Base-by-base conservation (phyloP, 768 basidiomycete species). In the Cyclocybe cylindracea region DNA sequence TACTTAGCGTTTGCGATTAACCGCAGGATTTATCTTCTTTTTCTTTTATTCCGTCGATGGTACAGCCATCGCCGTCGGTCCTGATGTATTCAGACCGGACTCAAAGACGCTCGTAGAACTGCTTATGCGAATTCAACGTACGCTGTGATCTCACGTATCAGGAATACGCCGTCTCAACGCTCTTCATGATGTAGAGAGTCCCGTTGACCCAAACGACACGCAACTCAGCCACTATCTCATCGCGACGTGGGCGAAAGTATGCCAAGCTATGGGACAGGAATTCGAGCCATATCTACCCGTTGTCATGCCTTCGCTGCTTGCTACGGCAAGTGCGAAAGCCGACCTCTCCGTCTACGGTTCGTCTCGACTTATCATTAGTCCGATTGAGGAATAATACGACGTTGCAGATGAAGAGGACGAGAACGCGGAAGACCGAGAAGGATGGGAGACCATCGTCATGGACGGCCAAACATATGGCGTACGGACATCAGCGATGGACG, bases 241-340 rank as follows among this genome's bases (percentile, higher is more conserved):
- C 43, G 82, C 86, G 39, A 94, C 91, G 0, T 95, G 91, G 91
- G 87, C 89, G 2, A 94, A 91, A 61, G 78, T 95, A 0, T 93
- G 90, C 63, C 91, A 92, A 56, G 89, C 90, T 0, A 79, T 95
- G 61, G 88, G 88, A 0, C 74, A 80, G 9, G 89, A 94, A 61
- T 96, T 95, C 54, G 90, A 89, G 62, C 91, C 91, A 0, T 95
- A 91, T 65, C 78, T 95, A 2, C 85, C 86, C 0, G 78, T 88
- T 11, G 92, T 94, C 2, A 91, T 95, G 83, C 90, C 92, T 0
- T 78, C 83, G 0, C 68, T 95, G 9, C 73, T 94, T 18, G 76
- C 80, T 5, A 82, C 87, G 0, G 94, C 94, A 3, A 78, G 84
- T 31, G 82, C 85, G n/a, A 91, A 91, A 68, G 85, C 88, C 0